A percentile compares a stretch with the other conserved stretches of the same genome.
phyloP scores from a whole-genome alignment of 768 basidiomycete genomes.

The Psilocybe azurescens region DNA sequence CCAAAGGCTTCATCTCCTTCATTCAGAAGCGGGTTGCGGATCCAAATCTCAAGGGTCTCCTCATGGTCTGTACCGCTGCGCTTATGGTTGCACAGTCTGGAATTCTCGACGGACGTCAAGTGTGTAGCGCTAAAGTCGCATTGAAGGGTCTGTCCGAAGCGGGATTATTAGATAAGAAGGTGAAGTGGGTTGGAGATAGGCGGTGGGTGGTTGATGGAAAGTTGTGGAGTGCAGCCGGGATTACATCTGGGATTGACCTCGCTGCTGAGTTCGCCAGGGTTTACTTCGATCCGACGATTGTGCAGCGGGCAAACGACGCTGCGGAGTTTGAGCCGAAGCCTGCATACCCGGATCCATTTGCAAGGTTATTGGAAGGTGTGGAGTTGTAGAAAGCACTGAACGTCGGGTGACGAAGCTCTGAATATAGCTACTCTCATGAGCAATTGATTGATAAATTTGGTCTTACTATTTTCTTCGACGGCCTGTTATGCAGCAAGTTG shows the following conservation, averaged over 20 bases:
- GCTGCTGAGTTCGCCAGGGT: slow-evolving; percentile 30
- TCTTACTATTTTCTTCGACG: too few species aligned
- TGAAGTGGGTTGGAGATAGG: slow-evolving; percentile 31
- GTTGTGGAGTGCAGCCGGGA: slow-evolving; percentile 32
- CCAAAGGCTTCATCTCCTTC: slow-evolving; percentile 22
- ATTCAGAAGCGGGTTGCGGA: slow-evolving; percentile 20
- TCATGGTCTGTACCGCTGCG: slow-evolving; percentile 29
- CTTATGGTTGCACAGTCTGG: slow-evolving; percentile 25
- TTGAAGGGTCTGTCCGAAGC: slow-evolving; percentile 14
- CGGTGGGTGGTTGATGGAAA: slow-evolving; percentile 31
- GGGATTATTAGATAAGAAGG: slow-evolving; percentile 23
- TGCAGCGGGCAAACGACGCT: slow-evolving; percentile 17
- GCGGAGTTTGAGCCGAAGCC: slow-evolving; percentile 29
- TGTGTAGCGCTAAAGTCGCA: slow-evolving; percentile 26
- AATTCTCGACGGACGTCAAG: slow-evolving; percentile 26
- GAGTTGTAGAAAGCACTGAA: slow-evolving; percentile 2
- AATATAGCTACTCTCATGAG: too few species aligned
- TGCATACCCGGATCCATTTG: slow-evolving; percentile 29
- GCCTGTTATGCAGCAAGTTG: too few species aligned
- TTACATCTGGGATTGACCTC: slow-evolving; percentile 32
- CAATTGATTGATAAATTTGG: too few species aligned
- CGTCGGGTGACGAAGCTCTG: too few species aligned
- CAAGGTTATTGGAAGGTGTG: slow-evolving; percentile 25
- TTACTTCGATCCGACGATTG: slow-evolving; percentile 26
- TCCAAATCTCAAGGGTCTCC: slow-evolving; percentile 21